Percentiles rank a stretch among this genome's conserved stretches.
phyloP scores from a whole-genome alignment of 352 stramenopile genomes.

The Globisporangium carolinianum region DNA sequence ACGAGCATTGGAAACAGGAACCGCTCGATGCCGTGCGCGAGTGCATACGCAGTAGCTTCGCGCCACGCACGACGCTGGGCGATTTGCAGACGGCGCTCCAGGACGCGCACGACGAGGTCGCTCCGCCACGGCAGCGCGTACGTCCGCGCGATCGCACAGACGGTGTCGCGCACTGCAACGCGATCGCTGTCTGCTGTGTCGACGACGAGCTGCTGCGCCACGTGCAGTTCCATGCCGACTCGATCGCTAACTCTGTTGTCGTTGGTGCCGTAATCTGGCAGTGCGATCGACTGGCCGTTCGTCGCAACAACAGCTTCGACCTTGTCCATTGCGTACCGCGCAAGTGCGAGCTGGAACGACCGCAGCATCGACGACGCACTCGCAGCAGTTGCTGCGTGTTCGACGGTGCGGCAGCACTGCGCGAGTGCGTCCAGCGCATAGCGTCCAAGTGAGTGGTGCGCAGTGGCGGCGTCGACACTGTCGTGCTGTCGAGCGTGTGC shows the following conservation, averaged over 20 bases:
- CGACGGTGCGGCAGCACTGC: background rate
- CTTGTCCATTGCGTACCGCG: slow-evolving; percentile 19
- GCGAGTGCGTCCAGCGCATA: slow-evolving; percentile 3
- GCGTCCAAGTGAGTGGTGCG: background rate
- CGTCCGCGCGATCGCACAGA: slow-evolving; percentile 19
- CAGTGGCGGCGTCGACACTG: background rate
- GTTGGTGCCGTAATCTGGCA: slow-evolving; percentile 6
- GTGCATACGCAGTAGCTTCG: background rate
- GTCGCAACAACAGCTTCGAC: slow-evolving; percentile 17
- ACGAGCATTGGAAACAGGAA: slow-evolving; percentile 32
- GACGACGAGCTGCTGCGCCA: slow-evolving; percentile 14
- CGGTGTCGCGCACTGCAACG: slow-evolving; percentile 10
- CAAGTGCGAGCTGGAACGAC: slow-evolving; percentile 21
- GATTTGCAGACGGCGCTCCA: slow-evolving; percentile 8
- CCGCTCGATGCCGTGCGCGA: slow-evolving; percentile 18
- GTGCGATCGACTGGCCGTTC: slow-evolving; percentile 27
- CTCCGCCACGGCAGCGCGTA: slow-evolving; percentile 20
- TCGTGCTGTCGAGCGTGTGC: no score
- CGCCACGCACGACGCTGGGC: background rate
- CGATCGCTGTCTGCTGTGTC: slow-evolving; percentile 13
- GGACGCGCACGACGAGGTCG: slow-evolving; percentile 14
- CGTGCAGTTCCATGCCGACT: no score
- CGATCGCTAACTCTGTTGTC: slow-evolving; percentile 1
- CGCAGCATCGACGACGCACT: background rate
- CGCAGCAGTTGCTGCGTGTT: background rate